Evolutionary conservation across 1,284 basidiomycete genomes (phyloP).

Genomic region (Xerocomus amazonicus): DNA sequence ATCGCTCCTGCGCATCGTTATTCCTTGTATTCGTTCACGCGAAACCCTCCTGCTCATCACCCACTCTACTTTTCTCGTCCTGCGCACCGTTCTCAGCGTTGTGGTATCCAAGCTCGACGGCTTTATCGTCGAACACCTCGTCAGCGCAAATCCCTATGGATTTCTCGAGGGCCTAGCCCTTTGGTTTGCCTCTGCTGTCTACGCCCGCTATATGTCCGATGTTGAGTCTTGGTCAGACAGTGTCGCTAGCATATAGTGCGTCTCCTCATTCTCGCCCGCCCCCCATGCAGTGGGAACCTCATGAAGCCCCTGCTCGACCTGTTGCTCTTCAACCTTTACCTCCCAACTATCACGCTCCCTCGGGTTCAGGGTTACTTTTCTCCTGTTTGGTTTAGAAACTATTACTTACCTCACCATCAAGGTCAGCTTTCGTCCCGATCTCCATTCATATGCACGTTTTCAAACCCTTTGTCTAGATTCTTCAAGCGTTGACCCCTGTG

Average conservation of each 20-base stretch:
- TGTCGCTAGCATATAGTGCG: slow-evolving; percentile 80
- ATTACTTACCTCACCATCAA: slow-evolving; percentile 79
- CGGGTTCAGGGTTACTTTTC: slow-evolving; percentile 71
- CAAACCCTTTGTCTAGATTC: slow-evolving; percentile 43
- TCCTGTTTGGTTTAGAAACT: too few species aligned
- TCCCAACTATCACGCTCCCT: slow-evolving; percentile 84
- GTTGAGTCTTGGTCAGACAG: neutral
- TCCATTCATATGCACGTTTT: neutral
- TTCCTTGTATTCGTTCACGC: too few species aligned
- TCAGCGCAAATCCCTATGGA: slow-evolving; percentile 81
- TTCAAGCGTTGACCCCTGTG: slow-evolving; percentile 86
- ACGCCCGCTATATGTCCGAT: slow-evolving; percentile 9
- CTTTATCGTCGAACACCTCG: slow-evolving; percentile 84
- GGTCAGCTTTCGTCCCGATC: slow-evolving; percentile 12
- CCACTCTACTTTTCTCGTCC: too few species aligned
- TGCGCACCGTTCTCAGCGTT: too few species aligned
- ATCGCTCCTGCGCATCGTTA: too few species aligned
- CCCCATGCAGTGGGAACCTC: too few species aligned
- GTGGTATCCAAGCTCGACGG: slow-evolving; percentile 89
- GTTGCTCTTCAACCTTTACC: slow-evolving; percentile 94
- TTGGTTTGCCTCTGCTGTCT: slow-evolving; percentile 92
- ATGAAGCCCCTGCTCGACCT: too few species aligned
- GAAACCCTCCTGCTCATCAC: too few species aligned
- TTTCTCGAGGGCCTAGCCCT: slow-evolving; percentile 81
- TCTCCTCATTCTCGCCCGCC: too few species aligned